Evolutionary conservation across 352 stramenopile species (phyloP).

Genomic region (Phytophthora gonapodyides): DNA sequence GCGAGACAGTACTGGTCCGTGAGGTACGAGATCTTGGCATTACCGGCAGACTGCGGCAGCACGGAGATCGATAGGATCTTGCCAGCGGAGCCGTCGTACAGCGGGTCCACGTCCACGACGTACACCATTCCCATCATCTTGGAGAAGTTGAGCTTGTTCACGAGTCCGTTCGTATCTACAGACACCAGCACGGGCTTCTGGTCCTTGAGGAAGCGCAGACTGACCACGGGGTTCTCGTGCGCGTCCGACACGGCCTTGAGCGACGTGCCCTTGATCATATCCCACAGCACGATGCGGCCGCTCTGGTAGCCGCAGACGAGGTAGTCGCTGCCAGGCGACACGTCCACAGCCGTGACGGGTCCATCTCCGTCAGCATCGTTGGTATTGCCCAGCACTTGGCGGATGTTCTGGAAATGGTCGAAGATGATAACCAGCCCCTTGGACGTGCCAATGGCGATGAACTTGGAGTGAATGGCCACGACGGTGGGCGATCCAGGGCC

Average conservation of each 20-base stretch:
- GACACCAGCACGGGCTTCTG: constrained; percentile 86
- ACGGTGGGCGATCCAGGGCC: constrained; percentile 91
- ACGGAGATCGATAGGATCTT: constrained; percentile 86
- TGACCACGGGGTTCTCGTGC: constrained; percentile 88
- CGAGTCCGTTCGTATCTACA: constrained; percentile 88
- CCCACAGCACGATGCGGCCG: constrained; percentile 95
- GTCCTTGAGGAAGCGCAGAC: constrained; percentile 85
- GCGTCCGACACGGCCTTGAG: constrained; percentile 92
- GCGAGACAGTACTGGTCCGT: constrained; percentile 87
- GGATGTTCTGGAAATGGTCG: constrained; percentile 96
- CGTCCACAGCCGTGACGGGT: constrained; percentile 88
- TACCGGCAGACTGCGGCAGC: constrained; percentile 75
- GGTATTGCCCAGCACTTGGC: constrained; percentile 89
- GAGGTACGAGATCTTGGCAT: constrained; percentile 85
- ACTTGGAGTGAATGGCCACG: constrained; percentile 96
- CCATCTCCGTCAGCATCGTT: constrained; percentile 75
- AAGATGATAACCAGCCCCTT: constrained; percentile 95
- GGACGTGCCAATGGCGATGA: constrained; percentile 97
- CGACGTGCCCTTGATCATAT: constrained; percentile 94
- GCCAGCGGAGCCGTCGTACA: constrained; percentile 94
- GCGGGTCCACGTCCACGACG: constrained; percentile 93
- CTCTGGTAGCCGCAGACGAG: constrained; percentile 93
- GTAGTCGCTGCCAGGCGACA: constrained; percentile 89
- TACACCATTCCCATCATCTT: constrained; percentile 96
- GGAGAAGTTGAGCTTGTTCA: constrained; percentile 95